These are phyloP conservation scores for Nemania sp. DNA, from an alignment of 2,329 filamentous ascomycete genomes.

Conservation along the genomic window DNA sequence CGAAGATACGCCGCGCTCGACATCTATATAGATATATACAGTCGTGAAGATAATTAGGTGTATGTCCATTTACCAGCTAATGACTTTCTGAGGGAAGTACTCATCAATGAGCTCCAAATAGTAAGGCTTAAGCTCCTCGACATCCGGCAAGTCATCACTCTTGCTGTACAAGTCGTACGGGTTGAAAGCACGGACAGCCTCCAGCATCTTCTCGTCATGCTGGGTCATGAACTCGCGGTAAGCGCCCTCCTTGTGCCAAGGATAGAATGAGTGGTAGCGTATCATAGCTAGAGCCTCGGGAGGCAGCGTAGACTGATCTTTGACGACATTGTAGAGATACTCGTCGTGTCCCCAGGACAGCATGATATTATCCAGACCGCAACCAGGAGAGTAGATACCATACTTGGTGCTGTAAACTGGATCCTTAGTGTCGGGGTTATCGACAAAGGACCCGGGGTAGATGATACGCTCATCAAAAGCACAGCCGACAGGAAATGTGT, in stretches of 20 bases:
- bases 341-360: conserved; percentile 89
- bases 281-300: conserved; percentile 89
- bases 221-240: conserved; percentile 83
- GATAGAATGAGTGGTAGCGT: conserved; percentile 89
- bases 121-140: conserved; percentile 78
- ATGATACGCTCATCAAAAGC: conserved; percentile 76
- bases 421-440: conserved; percentile 74
- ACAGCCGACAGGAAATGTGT: conserved; percentile 80
- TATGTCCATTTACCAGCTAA: conserved; percentile 62
- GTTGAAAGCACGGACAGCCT: conserved; percentile 83
- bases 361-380: conserved; percentile 86
- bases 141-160: conserved; percentile 77
- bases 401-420: conserved; percentile 73
- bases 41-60: not conserved
- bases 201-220: conserved; percentile 77
- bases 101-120: conserved; percentile 76
- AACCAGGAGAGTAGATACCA: conserved; percentile 79
- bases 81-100: conserved; percentile 68
- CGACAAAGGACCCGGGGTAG: conserved; percentile 75
- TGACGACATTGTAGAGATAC: conserved; percentile 84
- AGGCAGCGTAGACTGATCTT: conserved; percentile 78
- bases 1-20: too few species aligned
- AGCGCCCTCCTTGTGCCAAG: conserved; percentile 82
- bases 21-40: not conserved
- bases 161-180: conserved; percentile 93